Percentiles rank a stretch among this genome's conserved stretches.
Conservation (phyloP, 305 asterid species). For the Fraxinus albicans region DNA sequence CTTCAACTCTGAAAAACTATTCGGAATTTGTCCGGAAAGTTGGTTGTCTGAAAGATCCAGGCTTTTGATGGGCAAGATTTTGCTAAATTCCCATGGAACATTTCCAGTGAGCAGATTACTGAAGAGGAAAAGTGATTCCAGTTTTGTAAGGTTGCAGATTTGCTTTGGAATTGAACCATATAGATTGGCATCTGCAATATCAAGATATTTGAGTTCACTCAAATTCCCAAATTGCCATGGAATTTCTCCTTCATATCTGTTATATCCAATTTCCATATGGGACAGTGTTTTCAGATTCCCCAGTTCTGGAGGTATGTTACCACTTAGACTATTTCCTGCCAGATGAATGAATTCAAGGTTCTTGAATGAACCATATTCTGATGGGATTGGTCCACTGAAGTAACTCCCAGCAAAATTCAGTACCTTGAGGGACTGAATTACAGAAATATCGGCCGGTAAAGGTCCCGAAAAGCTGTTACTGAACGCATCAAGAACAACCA, state of each 20-base stretch:
- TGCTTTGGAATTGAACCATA: constrained; percentile 67
- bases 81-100: constrained; percentile 67
- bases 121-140: constrained; percentile 83
- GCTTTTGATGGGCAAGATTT: constrained; percentile 55
- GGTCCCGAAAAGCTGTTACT: constrained; percentile 91
- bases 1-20: constrained; percentile 65
- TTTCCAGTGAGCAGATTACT: constrained; percentile 60
- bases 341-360: constrained; percentile 71
- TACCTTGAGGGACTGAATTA: constrained; percentile 46
- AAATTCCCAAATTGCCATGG: constrained; percentile 85
- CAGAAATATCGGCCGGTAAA: constrained; percentile 61
- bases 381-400: constrained; percentile 79
- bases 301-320: constrained; percentile 65
- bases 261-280: constrained; percentile 97
- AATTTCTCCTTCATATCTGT: constrained; percentile 63
- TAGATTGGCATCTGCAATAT: constrained; percentile 79
- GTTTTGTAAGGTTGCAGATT: constrained; percentile 69
- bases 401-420: constrained; percentile 96
- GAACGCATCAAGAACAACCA: constrained; percentile 83
- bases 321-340: constrained; percentile 77
- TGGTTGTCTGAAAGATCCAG: constrained; percentile 94
- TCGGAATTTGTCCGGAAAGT: constrained; percentile 76
- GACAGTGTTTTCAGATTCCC: constrained; percentile 57
- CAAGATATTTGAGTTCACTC: constrained; percentile 76
- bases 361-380: constrained; percentile 68